These are phyloP conservation scores for Sclerotiophoma versabilis DNA, from an alignment of 2,329 filamentous ascomycete genomes.

Conservation along the genomic window DNA sequence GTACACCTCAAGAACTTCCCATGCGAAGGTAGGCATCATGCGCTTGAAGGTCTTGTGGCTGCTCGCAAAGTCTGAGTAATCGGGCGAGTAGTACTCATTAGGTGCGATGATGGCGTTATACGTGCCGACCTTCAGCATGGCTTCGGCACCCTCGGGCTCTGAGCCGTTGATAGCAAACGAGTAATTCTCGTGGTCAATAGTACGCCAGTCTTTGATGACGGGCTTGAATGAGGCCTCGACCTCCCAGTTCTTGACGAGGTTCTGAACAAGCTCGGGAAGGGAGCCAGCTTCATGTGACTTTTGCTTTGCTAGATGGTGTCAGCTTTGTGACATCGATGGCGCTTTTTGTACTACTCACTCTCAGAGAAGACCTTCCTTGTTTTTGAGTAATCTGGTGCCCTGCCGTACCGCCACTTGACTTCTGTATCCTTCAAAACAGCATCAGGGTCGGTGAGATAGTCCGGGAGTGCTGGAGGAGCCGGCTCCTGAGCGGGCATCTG, in stretches of 20 bases:
- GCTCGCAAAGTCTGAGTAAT: conserved; percentile 66
- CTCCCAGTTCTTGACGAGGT: conserved; percentile 77
- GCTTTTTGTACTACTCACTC: conserved; percentile 54
- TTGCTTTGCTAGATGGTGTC: conserved; percentile 58
- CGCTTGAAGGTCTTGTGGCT: conserved; percentile 76
- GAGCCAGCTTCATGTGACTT: conserved; percentile 63
- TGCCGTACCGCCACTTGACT: conserved; percentile 67
- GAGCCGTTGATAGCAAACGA: conserved; percentile 70
- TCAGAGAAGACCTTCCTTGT: conserved; percentile 66
- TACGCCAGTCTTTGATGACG: conserved; percentile 68
- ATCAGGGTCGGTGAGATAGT: conserved; percentile 66
- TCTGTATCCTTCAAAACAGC: conserved; percentile 63
- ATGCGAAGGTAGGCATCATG: conserved; percentile 76
- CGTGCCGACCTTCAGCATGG: conserved; percentile 72
- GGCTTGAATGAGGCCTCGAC: conserved; percentile 74
- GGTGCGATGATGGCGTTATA: conserved; percentile 72
- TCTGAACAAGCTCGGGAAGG: conserved; percentile 68
- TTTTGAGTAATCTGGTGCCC: conserved; percentile 69
- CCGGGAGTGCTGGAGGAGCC: conserved; percentile 56
- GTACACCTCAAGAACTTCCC: conserved; percentile 74
- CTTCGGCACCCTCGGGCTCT: conserved; percentile 62
- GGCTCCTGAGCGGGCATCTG: conserved; percentile 33
- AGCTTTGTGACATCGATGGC: conserved; percentile 3
- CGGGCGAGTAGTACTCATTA: conserved; percentile 70
- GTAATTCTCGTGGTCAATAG: conserved; percentile 67